Base-by-base conservation (phyloP, 1,284 basidiomycete species). In the Filobasidium uniguttulatum region DNA sequence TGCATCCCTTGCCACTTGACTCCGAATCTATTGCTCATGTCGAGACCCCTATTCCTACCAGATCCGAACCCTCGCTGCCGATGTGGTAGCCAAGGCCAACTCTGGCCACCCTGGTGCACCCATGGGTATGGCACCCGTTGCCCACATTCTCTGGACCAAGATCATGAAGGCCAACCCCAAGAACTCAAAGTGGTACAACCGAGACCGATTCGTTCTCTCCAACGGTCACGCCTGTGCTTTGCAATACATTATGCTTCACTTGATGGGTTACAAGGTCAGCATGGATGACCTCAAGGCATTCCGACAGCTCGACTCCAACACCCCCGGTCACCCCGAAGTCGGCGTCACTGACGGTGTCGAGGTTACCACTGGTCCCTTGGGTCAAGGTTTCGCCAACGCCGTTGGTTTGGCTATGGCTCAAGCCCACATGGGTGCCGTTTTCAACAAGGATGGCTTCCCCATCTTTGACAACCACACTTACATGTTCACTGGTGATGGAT, bases 341-440 rank as follows among this genome's bases (percentile, higher is more conserved):
- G 77, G 80, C 53, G 83, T 90, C 68, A 90, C 88, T 20, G 85
- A 89, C 59, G 90, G 90, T 61, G 79, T 96, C 56, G 90, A 96
- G 72, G 88, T 94, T 57, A 96, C 90, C 60, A 96, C 91, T 51
- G 91, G 90, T 56, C 90, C 91, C 55, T 82, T 96, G 30, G 90
- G 90, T 45, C 90, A 96, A 71, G 88, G 66, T 64, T 84, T 96
- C 67, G 79, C 84, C 60, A 93, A 90, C 68, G 85, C 80, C 55
- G 87, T 96, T 58, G 90, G 90, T 69, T 73, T 96, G 48, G 91
- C 90, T 53, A 90, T 94, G 54, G 90, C 85, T 20, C 82, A 91
- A 73, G 83, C 84, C 30, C 88, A 96, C 70, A 74, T 91, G 55
- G 87, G 75, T 47, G 87, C 87, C 38, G 73, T 81, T 48, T 96